Evolutionary conservation across 129 eudicot species (phyloP), one percentile per base, ranked within the genome.

Genomic region (Logfia minima): DNA sequence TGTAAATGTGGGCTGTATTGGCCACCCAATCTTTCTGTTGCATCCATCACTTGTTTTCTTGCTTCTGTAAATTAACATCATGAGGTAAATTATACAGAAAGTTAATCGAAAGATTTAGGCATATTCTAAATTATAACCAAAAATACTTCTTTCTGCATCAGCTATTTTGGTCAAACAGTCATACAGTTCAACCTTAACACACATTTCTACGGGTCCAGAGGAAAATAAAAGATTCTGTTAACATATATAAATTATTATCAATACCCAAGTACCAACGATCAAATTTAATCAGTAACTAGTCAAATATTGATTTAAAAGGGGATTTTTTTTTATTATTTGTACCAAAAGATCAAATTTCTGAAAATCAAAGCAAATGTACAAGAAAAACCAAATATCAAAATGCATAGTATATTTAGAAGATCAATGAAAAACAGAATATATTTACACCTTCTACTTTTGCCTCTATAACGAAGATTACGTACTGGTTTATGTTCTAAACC

Each of bases 1-100:
- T 91, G 97, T 69, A 94, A 87, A 89, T 89, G 86, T 22, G 98
- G 92, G 83, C 98, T 94, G 70, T 94, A 94, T 83, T 71, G 77
- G 70, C 98, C 98, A 84, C 98, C 97, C 75, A 94, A 85, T 89
- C 90, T 87, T 85, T 91, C 88, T 8, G 96, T 89, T 76, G 90
- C 97, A 26, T 91, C 96, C 97, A 72, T 89, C 52, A 91, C 97
- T 85, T 94, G 96, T 78, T 87, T 87, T 90, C 98, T 86, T 60
- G 96, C 88, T 80, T 89, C 98, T 91, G 83, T 81, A 80, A 75
- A 75, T 62, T 34, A 18, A 79, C 71, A 75, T 80, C 23, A 72
- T 19, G 41, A 73, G 56, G 13, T 62, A 70, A 64, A 32, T 58
- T 45, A 43, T 61, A 76, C 4, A 6, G 2, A 6, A 63, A 83